Evolutionary conservation across 768 basidiomycete species (phyloP), one percentile per base, ranked within the genome.

Genomic region (Xanthoconium purpureum): DNA sequence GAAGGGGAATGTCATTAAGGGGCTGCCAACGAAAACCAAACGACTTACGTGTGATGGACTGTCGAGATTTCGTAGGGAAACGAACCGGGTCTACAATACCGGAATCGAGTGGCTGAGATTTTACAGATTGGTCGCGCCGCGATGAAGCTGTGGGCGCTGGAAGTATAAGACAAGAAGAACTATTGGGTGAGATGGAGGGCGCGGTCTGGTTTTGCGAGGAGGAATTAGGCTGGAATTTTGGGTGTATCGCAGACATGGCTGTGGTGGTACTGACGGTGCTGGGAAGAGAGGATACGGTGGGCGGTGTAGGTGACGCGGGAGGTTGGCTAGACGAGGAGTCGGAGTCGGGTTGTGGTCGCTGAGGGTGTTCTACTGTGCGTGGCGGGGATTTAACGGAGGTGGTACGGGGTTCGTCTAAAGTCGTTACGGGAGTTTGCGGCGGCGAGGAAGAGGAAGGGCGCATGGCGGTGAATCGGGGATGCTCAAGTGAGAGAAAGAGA

Each of bases 381-480:
- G 24, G 4, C 9, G 58, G 39, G 29, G 56, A 60, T 50, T 47
- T 46, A 56, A 55, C 45, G 49, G 50, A 50, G 49, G 28, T 40
- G 47, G 57, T 52, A 42, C 49, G 40, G 14, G 50, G 50, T 55
- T 56, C 54, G 56, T 62, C 61, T 39, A 51, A 40, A 36, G 47
- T 65, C 55, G 57, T 61, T 39, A 62, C 60, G 62, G 62, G 57
- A 48, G 62, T 46, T 56, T 66, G 70, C 54, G 66, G 56, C 50
- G 67, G 66, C 40, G 60, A 60, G 58, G 64, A 68, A 55, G 58
- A 33, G 47, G 64, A 62, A 58, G 52, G 36, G 45, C 46, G 55
- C 71, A 73, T 73, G 57, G 55, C 29, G 61, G 65, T 39, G 66
- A 60, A 66, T 71, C 69, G 57, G 61, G 57, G 52, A 59, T 17